Evolutionary conservation across 148 eudicot species (phyloP).

Genomic region (Rhododendron simsii): DNA sequence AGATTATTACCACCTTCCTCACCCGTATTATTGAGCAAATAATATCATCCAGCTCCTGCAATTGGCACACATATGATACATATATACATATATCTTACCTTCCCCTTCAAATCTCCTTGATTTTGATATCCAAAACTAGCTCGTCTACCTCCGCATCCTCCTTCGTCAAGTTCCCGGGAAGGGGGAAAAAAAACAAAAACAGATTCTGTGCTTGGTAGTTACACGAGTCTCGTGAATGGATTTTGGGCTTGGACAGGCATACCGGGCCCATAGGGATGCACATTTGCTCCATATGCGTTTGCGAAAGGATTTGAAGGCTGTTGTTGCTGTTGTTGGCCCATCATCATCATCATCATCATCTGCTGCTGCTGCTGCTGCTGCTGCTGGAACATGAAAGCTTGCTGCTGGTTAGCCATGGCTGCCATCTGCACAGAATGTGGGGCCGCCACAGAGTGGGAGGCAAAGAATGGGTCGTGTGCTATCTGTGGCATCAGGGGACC

Average conservation of each 20-base stretch:
- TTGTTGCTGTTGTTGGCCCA: conserved; percentile 49
- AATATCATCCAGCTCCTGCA: conserved; percentile 17
- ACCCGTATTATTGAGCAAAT: conserved; percentile 25
- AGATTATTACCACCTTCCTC: conserved; percentile 15
- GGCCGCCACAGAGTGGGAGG: conserved; percentile 56
- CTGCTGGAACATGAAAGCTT: conserved; percentile 54
- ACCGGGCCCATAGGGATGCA: conserved; percentile 53
- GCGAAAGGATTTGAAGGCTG: conserved; percentile 52
- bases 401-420: conserved; percentile 71
- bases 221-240: conserved; percentile 57
- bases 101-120: conserved; percentile 2
- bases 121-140: neutral
- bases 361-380: conserved; percentile 60
- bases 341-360: conserved; percentile 45
- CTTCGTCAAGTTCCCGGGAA: neutral
- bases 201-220: neutral
- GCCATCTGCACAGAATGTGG: conserved; percentile 74
- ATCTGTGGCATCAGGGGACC: conserved; percentile 53
- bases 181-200: neutral
- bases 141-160: neutral
- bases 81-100: conserved; percentile 4
- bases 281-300: conserved; percentile 41
- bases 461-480: conserved; percentile 28
- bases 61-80: conserved; percentile 36
- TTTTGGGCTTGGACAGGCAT: conserved; percentile 67